A percentile compares a stretch with the other conserved stretches of the same genome.
phyloP scores from a whole-genome alignment of 2,329 filamentous ascomycete species.

The Verticillium isaacii region DNA sequence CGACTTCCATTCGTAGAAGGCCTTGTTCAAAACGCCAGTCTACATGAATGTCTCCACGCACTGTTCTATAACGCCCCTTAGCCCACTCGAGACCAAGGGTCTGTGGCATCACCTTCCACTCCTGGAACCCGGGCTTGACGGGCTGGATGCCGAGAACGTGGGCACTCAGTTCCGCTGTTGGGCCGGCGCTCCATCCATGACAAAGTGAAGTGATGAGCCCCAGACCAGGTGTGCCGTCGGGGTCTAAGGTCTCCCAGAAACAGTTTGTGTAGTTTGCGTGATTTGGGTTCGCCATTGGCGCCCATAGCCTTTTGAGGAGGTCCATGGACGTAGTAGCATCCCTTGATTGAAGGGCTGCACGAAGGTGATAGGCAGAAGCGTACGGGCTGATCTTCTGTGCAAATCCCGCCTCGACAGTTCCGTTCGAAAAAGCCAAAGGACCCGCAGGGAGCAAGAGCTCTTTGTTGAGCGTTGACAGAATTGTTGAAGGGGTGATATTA shows the following conservation, averaged over 20 bases:
- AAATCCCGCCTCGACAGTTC: slow-evolving; percentile 11
- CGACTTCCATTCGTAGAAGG: slow-evolving; percentile 5
- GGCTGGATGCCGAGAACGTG: slow-evolving; percentile 21
- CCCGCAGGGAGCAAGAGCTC: slow-evolving; percentile 10
- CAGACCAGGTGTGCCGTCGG: slow-evolving; percentile 18
- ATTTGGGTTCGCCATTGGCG: slow-evolving; percentile 18
- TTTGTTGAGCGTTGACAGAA: slow-evolving; percentile 13
- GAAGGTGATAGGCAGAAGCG: slow-evolving; percentile 23
- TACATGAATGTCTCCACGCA: not conserved
- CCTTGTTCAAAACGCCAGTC: slow-evolving; percentile 5
- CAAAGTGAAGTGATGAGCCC: slow-evolving; percentile 23
- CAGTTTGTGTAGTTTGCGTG: slow-evolving; percentile 21
- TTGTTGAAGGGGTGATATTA: slow-evolving; percentile 8
- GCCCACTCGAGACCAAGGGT: slow-evolving; percentile 15
- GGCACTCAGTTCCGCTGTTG: slow-evolving; percentile 23
- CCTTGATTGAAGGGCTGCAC: slow-evolving; percentile 17
- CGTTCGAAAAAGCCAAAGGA: slow-evolving; percentile 16
- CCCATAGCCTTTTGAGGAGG: slow-evolving; percentile 17
- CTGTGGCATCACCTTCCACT: slow-evolving; percentile 14
- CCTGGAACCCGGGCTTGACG: slow-evolving; percentile 14
- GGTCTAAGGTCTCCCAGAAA: slow-evolving; percentile 24
- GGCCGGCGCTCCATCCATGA: slow-evolving; percentile 26
- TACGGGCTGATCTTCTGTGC: slow-evolving; percentile 19
- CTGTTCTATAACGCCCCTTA: slow-evolving; percentile 1
- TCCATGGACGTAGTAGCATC: slow-evolving; percentile 6